phyloP scores from a whole-genome alignment of 192 early-diverging fungal species.

The Diversispora eburnea region DNA sequence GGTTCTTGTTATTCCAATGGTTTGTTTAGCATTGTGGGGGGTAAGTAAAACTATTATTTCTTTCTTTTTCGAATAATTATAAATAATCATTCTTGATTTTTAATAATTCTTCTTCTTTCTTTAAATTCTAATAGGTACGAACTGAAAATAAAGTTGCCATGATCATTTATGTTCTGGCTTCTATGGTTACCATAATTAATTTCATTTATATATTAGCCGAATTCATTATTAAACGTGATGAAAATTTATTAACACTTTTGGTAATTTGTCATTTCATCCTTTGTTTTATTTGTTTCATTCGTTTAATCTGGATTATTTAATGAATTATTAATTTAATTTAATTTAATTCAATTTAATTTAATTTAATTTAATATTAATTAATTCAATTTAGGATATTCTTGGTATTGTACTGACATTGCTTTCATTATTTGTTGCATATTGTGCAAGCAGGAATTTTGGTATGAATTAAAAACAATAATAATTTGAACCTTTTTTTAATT shows the following conservation, averaged over 20 bases:
- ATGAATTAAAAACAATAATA: not conserved
- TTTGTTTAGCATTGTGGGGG: conserved; percentile 19
- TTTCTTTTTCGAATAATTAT: not conserved
- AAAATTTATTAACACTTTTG: conserved; percentile 9
- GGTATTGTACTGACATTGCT: conserved; percentile 9
- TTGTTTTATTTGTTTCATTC: too few relatives aligned
- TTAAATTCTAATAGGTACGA: conserved; percentile 5
- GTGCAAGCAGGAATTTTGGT: conserved; percentile 10
- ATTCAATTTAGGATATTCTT: conserved; percentile 1
- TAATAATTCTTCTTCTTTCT: not conserved
- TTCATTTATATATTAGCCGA: conserved; percentile 13
- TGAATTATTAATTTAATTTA: not conserved
- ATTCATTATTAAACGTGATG: conserved; percentile 17
- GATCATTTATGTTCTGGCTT: conserved; percentile 2
- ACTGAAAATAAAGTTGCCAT: conserved; percentile 19
- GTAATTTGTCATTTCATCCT: not conserved
- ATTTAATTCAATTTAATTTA: not conserved
- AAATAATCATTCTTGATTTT: not conserved
- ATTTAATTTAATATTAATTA: not conserved
- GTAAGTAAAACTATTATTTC: conserved; percentile 5
- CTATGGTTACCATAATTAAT: not conserved
- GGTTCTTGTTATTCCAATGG: conserved; percentile 4
- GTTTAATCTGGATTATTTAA: not conserved
- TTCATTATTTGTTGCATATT: conserved; percentile 15
- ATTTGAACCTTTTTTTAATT: not conserved